Conservation (phyloP, 805 yeast genomes). For the Nakazawaea siamensis region DNA sequence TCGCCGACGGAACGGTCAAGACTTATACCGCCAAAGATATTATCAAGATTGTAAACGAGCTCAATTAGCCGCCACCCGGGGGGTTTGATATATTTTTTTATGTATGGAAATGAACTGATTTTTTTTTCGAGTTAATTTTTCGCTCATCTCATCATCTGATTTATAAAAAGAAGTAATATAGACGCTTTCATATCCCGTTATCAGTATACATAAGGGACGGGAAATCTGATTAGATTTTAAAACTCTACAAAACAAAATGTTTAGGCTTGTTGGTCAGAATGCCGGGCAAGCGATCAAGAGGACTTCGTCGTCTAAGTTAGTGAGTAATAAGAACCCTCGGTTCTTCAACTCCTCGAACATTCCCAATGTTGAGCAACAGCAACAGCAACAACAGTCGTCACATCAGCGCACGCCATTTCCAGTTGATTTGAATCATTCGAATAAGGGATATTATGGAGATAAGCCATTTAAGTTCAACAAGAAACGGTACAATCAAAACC, state of each 20-base stretch:
- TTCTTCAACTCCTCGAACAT: conserved; percentile 8
- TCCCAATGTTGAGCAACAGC: conserved; percentile 11
- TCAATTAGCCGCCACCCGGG: too few species aligned
- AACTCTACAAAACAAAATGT: conserved; percentile 3
- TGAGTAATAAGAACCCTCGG: conserved; percentile 4
- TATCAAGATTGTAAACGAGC: conserved; percentile 1
- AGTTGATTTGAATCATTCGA: too few species aligned
- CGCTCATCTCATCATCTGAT: conserved; percentile 5
- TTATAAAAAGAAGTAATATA: not conserved
- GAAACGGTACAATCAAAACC: conserved; percentile 15
- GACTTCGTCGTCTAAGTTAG: conserved; percentile 9
- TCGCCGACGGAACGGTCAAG: conserved; percentile 15
- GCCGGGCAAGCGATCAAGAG: conserved; percentile 11
- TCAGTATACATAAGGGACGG: not conserved
- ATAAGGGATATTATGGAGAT: not conserved
- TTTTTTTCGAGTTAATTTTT: not conserved
- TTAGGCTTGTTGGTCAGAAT: conserved; percentile 10
- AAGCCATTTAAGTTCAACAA: conserved; percentile 3
- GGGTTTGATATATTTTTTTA: too few species aligned
- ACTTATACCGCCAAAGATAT: conserved; percentile 29
- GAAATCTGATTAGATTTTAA: not conserved
- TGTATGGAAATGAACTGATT: conserved; percentile 9
- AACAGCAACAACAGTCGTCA: conserved; percentile 11
- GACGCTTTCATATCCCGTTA: not conserved
- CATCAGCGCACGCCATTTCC: too few species aligned